Conservation (phyloP, 176 grass and related monocot genomes). For the Panicum miliaceum region DNA sequence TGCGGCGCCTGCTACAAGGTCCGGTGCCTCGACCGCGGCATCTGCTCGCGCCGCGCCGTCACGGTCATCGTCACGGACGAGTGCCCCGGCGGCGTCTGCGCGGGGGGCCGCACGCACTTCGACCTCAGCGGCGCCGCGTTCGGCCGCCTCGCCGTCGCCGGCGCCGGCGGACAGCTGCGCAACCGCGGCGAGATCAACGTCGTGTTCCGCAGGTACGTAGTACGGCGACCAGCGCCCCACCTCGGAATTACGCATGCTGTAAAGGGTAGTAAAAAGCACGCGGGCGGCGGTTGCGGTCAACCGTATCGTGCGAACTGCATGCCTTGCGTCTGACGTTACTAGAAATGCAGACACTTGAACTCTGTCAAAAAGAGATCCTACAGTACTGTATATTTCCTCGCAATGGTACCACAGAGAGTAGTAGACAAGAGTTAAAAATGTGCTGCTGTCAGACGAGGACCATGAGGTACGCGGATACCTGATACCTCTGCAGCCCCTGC, state of each 20-base stretch:
- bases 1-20: slow-evolving; percentile 99
- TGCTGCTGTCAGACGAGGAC: slow-evolving; percentile 42
- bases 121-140: slow-evolving; percentile 95
- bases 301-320: not conserved
- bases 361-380: slow-evolving; percentile 7
- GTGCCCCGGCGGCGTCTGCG: slow-evolving; percentile 83
- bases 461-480: slow-evolving; percentile 18
- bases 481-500: not conserved
- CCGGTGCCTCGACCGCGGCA: slow-evolving; percentile 61
- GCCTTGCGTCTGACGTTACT: slow-evolving; percentile 34
- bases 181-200: slow-evolving; percentile 81
- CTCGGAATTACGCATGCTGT: not conserved
- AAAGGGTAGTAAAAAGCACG: not conserved
- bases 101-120: slow-evolving; percentile 71
- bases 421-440: slow-evolving; percentile 32
- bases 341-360: slow-evolving; percentile 4
- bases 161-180: slow-evolving; percentile 57
- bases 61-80: slow-evolving; percentile 94
- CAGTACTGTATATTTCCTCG: not conserved
- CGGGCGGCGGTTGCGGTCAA: not conserved
- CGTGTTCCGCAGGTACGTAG: slow-evolving; percentile 60
- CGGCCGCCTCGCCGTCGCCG: slow-evolving; percentile 70
- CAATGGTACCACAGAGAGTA: slow-evolving; percentile 13
- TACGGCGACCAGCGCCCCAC: not conserved
- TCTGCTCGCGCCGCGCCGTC: slow-evolving; percentile 91